Percentiles rank a stretch among this genome's conserved stretches.
Conservation (phyloP, 768 basidiomycete genomes). For the Chalciporus chontae region DNA sequence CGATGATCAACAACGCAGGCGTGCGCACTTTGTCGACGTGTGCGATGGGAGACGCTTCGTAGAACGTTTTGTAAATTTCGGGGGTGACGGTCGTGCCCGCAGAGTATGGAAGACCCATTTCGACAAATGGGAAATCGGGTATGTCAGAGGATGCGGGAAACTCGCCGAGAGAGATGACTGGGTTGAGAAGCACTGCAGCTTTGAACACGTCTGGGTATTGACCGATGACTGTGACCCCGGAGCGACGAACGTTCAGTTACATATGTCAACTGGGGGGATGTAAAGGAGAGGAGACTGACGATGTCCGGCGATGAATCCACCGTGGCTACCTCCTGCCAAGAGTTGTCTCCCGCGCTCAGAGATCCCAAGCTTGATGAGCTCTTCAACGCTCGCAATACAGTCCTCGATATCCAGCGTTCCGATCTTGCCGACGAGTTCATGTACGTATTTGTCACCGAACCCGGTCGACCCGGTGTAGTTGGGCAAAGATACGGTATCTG, state of each 20-base stretch:
- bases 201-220: constrained; percentile 55
- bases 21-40: constrained; percentile 46
- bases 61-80: constrained; percentile 40
- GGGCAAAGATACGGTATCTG: constrained; percentile 53
- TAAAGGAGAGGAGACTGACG: constrained; percentile 37
- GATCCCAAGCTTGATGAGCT: constrained; percentile 47
- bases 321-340: constrained; percentile 60
- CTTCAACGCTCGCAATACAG: constrained; percentile 46
- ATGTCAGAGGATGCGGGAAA: constrained; percentile 49
- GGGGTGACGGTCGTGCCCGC: constrained; percentile 36
- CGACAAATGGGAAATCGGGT: constrained; percentile 56
- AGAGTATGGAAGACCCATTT: constrained; percentile 33
- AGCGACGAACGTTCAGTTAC: background rate
- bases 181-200: constrained; percentile 60
- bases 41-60: constrained; percentile 48
- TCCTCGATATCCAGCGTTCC: constrained; percentile 62
- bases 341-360: constrained; percentile 48
- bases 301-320: constrained; percentile 56
- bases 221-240: constrained; percentile 44
- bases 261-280: background rate
- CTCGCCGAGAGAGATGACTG: constrained; percentile 55
- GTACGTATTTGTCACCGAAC: constrained; percentile 52
- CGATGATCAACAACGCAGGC: constrained; percentile 55
- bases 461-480: constrained; percentile 66
- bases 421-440: constrained; percentile 47